Base-by-base conservation (phyloP, 495 filamentous ascomycete species). In the Thermothielavioides terrestris region DNA sequence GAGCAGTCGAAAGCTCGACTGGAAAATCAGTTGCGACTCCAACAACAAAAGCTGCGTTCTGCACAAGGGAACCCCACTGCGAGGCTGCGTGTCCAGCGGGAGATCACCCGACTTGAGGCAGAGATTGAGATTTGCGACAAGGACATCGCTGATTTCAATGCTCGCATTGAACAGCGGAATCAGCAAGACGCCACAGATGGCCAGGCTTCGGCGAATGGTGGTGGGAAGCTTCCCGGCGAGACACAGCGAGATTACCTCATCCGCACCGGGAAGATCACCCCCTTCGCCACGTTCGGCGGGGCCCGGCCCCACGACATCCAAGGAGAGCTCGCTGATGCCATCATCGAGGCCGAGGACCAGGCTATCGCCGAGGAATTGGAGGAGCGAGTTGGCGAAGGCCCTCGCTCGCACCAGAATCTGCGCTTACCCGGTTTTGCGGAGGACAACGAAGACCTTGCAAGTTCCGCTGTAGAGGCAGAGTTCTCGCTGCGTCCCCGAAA, bases 251-350 rank as follows among this genome's bases (percentile, higher is more conserved):
- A 94, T 25, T 97, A 88, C 63, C 77, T 98, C 41, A 90, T 98
- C 28, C 79, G 92, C 6, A 98, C 91, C 0, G 92, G 92, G 44
- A 95, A 97, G 66, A 98, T 98, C 56, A 98, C 92, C 0, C 92
- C 92, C 0, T 97, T 98, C 50, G 84, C 89, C 2, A 82, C 81
- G 43, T 76, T 90, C 57, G 73, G 75, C 36, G 74, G 72, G 26
- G 69, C 73, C 20, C 64, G 69, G 17, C 69, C 71, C 12, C 71
- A 73, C 32, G 79, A 77, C 1, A 69, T 77, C 6, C 71, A 79
- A 31, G 77, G 81, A 15, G 80, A 78, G 42, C 71, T 92, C 6
- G 78, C 80, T 18, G 77, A 86, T 63, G 86, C 81, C 7, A 75
- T 94, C 37, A 69, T 88, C 12, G 85, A 89, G 49, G 86, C 86